Percentiles rank a stretch among this genome's conserved stretches.
These are phyloP conservation scores for Vaccinium darrowii DNA, from an alignment of 148 eudicot genomes.

Conservation along the genomic window DNA sequence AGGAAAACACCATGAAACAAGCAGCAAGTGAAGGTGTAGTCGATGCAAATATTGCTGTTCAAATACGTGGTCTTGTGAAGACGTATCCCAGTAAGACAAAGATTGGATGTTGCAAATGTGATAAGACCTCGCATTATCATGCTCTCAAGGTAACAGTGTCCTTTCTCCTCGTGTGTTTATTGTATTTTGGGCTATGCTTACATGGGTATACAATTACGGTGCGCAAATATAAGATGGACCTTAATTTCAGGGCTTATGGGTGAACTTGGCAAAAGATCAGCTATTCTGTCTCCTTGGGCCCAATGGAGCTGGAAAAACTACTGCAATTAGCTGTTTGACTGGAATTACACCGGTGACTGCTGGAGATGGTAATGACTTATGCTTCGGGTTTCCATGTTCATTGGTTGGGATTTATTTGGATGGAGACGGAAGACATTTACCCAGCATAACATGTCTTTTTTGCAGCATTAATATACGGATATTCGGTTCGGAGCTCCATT, in stretches of 20 bases:
- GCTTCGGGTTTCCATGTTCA: constrained; percentile 14
- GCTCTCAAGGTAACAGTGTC: constrained; percentile 62
- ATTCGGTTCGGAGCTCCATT: constrained; percentile 68
- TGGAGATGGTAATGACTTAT: constrained; percentile 75
- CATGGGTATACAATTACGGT: background rate
- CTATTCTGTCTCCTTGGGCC: constrained; percentile 95
- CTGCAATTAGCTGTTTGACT: constrained; percentile 85
- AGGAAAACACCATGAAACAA: constrained; percentile 72
- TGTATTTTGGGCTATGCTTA: background rate
- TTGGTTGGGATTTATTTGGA: background rate
- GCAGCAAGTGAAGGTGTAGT: constrained; percentile 45
- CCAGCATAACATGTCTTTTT: background rate
- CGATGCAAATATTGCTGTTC: constrained; percentile 75
- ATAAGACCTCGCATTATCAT: constrained; percentile 72
- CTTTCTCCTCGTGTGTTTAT: constrained; percentile 6
- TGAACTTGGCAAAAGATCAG: constrained; percentile 79
- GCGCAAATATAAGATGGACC: background rate
- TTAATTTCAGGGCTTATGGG: constrained; percentile 72
- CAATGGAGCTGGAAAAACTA: constrained; percentile 98
- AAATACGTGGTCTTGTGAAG: constrained; percentile 85
- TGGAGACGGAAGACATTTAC: background rate
- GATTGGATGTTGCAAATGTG: constrained; percentile 72
- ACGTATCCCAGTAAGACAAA: constrained; percentile 59
- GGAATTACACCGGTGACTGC: constrained; percentile 80
- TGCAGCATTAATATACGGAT: constrained; percentile 70